Evolutionary conservation across 768 basidiomycete species (phyloP).

Genomic region (Tulasnella sp.): DNA sequence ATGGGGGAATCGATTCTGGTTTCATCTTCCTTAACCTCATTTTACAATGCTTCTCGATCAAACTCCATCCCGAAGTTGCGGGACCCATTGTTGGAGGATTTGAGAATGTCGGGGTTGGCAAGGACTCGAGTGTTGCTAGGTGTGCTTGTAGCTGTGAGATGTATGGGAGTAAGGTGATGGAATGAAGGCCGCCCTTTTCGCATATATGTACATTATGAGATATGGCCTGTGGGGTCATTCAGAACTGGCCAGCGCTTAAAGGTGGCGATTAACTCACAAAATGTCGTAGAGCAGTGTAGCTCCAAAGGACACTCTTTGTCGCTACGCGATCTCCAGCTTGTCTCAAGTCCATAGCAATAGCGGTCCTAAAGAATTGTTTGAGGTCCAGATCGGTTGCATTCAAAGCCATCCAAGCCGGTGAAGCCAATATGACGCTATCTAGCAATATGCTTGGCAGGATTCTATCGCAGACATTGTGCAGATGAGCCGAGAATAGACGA

Average conservation of each 20-base stretch:
- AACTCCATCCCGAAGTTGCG: constrained; percentile 42
- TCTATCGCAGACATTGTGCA: constrained; percentile 50
- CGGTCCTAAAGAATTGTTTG: constrained; percentile 50
- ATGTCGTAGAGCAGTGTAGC: constrained; percentile 61
- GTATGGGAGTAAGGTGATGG: constrained; percentile 48
- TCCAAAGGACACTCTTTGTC: constrained; percentile 68
- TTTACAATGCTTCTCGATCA: constrained; percentile 28
- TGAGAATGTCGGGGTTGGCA: constrained; percentile 42
- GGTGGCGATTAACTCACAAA: constrained; percentile 38
- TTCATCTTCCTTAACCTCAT: constrained; percentile 1
- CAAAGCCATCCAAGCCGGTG: constrained; percentile 54
- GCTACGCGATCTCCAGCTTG: constrained; percentile 68
- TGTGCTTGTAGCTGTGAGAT: constrained; percentile 47
- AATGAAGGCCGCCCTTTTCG: constrained; percentile 50
- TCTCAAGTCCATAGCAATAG: constrained; percentile 62
- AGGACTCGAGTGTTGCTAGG: constrained; percentile 45
- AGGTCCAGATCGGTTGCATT: constrained; percentile 57
- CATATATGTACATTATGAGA: constrained; percentile 59
- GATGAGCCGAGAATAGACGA: constrained; percentile 24
- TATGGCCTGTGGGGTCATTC: constrained; percentile 43
- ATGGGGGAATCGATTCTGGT: constrained; percentile 21
- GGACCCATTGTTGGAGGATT: constrained; percentile 56
- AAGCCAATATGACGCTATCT: constrained; percentile 46
- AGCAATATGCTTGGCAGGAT: constrained; percentile 57
- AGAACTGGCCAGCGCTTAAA: not conserved